A percentile compares a stretch with the other conserved stretches of the same genome.
Evolutionary conservation across 345 rosid species (phyloP).

Genomic region (Erysimum cheiranthoides): DNA sequence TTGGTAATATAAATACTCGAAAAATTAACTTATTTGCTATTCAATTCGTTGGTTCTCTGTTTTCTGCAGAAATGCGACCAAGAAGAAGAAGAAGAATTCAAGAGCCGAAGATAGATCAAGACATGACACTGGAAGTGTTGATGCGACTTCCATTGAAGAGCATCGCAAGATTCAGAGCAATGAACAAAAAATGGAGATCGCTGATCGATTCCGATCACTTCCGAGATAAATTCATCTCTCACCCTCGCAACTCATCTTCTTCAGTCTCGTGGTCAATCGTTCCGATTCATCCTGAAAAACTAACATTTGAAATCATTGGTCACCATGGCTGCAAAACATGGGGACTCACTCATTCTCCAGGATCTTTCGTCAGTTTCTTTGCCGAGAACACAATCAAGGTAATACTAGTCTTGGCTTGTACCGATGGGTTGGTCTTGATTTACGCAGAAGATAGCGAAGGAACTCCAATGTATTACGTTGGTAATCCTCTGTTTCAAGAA

Average conservation of each 20-base stretch:
- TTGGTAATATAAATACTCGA: too few species aligned
- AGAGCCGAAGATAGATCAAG: constrained; percentile 1
- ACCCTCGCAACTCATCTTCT: constrained; percentile 17
- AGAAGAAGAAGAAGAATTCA: too few species aligned
- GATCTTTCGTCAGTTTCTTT: constrained; percentile 12
- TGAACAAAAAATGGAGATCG: constrained; percentile 21
- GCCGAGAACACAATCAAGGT: constrained; percentile 3
- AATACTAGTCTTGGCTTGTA: constrained; percentile 6
- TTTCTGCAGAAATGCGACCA: too few species aligned
- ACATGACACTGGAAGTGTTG: not conserved
- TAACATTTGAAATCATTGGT: constrained; percentile 6
- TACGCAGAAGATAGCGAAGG: not conserved
- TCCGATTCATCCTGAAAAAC: constrained; percentile 19
- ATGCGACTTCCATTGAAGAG: constrained; percentile 9
- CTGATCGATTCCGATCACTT: constrained; percentile 34
- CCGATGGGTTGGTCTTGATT: constrained; percentile 31
- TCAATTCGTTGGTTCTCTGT: too few species aligned
- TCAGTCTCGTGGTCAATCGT: constrained; percentile 32
- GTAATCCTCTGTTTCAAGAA: constrained; percentile 14
- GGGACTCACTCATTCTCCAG: constrained; percentile 23
- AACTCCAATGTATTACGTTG: constrained; percentile 21
- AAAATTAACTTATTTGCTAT: too few species aligned
- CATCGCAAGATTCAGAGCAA: constrained; percentile 29
- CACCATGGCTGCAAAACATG: constrained; percentile 37
- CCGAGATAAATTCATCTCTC: constrained; percentile 20